Conservation (phyloP, 257 asterid genomes). For the Galeopsis tetrahit region DNA sequence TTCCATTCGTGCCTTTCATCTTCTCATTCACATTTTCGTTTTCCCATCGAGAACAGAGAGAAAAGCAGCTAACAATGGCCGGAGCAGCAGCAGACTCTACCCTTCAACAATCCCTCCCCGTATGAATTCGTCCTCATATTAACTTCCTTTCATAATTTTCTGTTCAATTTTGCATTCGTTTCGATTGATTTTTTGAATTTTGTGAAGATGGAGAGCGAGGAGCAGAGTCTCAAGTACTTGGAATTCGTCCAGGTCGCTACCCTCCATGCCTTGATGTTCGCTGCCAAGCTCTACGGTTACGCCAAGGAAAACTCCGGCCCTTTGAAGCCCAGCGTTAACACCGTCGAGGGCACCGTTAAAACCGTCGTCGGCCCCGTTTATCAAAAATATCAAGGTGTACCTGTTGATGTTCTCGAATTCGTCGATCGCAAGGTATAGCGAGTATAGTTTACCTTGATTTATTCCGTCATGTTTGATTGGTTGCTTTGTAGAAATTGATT, state of each 20-base stretch:
- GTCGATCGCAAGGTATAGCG: conserved; percentile 80
- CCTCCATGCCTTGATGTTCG: conserved; percentile 57
- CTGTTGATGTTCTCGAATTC: conserved; percentile 68
- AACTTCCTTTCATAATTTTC: not conserved
- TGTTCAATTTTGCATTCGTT: not conserved
- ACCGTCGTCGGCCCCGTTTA: conserved; percentile 80
- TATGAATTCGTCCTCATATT: not conserved
- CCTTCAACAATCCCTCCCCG: conserved; percentile 38
- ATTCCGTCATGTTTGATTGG: not conserved
- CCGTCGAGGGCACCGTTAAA: conserved; percentile 88
- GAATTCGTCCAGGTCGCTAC: conserved; percentile 74
- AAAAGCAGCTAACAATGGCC: conserved; percentile 35
- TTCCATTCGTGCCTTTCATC: not conserved
- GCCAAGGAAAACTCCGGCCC: conserved; percentile 92
- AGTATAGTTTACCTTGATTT: not conserved
- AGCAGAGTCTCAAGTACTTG: conserved; percentile 66
- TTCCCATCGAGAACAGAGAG: not conserved
- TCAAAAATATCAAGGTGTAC: conserved; percentile 59
- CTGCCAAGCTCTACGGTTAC: conserved; percentile 63
- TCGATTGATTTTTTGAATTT: not conserved
- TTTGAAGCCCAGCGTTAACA: conserved; percentile 73
- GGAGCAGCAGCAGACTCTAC: conserved; percentile 28
- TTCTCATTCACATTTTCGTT: not conserved
- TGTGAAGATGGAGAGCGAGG: conserved; percentile 52
- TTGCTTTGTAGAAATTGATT: no score